Evolutionary conservation across 345 rosid species (phyloP).

Genomic region (Firmiana major): DNA sequence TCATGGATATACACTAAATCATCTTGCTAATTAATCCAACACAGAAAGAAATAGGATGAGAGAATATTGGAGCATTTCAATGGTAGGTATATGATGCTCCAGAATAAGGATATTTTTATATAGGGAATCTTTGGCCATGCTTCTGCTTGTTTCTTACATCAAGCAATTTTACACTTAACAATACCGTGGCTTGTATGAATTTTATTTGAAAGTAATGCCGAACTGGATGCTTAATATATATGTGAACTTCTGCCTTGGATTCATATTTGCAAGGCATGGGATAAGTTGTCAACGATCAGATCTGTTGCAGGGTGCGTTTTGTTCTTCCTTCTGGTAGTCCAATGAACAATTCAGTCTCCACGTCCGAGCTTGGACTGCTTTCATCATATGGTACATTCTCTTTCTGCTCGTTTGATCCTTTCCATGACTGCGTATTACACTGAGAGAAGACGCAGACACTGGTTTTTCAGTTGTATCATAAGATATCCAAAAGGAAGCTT

Average conservation of each 20-base stretch:
- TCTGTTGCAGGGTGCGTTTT: background rate
- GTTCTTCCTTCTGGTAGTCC: slow-evolving; percentile 48
- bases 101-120: background rate
- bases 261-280: background rate
- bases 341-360: slow-evolving; percentile 84
- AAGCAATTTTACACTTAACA: background rate
- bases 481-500: background rate
- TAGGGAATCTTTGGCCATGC: background rate
- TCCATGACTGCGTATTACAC: slow-evolving; percentile 36
- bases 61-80: background rate
- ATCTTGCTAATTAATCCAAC: too few species aligned
- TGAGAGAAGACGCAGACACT: slow-evolving; percentile 9
- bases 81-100: background rate
- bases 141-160: background rate
- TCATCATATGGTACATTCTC: slow-evolving; percentile 29
- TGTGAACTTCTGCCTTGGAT: background rate
- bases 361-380: slow-evolving; percentile 57
- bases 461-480: background rate
- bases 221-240: background rate
- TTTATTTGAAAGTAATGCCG: background rate
- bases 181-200: background rate
- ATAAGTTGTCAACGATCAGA: background rate
- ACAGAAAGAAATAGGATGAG: too few species aligned
- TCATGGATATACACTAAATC: background rate
- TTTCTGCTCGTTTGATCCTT: slow-evolving; percentile 22